Evolutionary conservation across 163 green algal genomes (phyloP).

Genomic region (Trebouxia gelatinosa): DNA sequence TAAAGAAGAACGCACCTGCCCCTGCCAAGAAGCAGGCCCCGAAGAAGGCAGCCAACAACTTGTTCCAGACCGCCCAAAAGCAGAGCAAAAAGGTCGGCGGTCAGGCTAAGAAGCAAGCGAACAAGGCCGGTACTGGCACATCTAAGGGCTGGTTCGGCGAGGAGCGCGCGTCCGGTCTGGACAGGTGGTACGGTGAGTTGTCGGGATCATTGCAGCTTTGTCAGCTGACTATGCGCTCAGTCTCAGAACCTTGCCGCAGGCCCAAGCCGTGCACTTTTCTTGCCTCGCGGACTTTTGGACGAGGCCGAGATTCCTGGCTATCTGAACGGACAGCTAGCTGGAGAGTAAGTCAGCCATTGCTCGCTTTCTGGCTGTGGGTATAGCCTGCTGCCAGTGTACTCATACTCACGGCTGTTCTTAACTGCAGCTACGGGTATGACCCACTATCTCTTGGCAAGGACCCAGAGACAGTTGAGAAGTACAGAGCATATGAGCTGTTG

Average conservation of each 20-base stretch:
- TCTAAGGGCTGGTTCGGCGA: constrained; percentile 78
- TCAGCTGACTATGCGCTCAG: too few relatives aligned
- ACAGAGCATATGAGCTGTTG: constrained; percentile 87
- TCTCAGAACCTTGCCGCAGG: too few relatives aligned
- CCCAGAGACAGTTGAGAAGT: constrained; percentile 79
- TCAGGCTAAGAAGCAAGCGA: constrained; percentile 30
- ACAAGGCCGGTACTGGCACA: constrained; percentile 7
- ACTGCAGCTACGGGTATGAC: constrained; percentile 91
- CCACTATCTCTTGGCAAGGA: constrained; percentile 90
- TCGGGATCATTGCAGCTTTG: not conserved
- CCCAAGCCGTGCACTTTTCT: constrained; percentile 79
- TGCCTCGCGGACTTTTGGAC: constrained; percentile 86
- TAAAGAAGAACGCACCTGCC: constrained; percentile 42
- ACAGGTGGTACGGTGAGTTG: constrained; percentile 85
- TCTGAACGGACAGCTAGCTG: constrained; percentile 86
- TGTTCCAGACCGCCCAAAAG: too few relatives aligned
- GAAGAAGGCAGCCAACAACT: constrained; percentile 30
- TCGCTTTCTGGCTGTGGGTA: not conserved
- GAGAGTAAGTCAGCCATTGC: constrained; percentile 70
- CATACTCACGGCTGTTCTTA: not conserved
- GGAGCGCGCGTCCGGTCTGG: constrained; percentile 48
- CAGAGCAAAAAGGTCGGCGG: not conserved
- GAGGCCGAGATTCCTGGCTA: constrained; percentile 79
- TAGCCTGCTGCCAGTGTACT: not conserved
- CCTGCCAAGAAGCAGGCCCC: constrained; percentile 13